Percentiles rank a stretch among this genome's conserved stretches.
Conservation (phyloP, 192 early-diverging fungal species). For the Podila minutissima region DNA sequence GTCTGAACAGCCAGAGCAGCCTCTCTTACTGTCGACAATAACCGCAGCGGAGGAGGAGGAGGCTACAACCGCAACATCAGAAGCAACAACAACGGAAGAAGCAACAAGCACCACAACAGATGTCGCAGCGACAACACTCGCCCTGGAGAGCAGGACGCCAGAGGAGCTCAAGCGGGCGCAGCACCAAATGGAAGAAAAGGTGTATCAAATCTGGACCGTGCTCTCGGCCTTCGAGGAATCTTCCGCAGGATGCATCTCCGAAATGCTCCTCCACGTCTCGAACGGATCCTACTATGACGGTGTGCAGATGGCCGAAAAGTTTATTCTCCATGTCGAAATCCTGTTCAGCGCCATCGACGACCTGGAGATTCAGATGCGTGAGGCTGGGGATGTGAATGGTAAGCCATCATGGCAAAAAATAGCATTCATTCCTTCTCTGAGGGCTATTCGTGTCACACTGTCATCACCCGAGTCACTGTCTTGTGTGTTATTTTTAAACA, state of each 20-base stretch:
- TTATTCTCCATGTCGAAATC: slow-evolving; percentile 93
- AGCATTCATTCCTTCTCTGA: too few species aligned
- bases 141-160: slow-evolving; percentile 33
- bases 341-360: slow-evolving; percentile 91
- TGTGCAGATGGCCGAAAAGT: slow-evolving; percentile 82
- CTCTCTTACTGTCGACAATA: neutral
- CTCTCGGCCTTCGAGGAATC: slow-evolving; percentile 97
- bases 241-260: slow-evolving; percentile 94
- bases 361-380: slow-evolving; percentile 72
- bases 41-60: neutral
- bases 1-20: neutral
- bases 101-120: neutral
- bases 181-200: slow-evolving; percentile 85
- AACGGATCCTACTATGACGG: slow-evolving; percentile 85
- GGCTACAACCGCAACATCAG: neutral
- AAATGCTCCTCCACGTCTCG: slow-evolving; percentile 92
- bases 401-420: neutral
- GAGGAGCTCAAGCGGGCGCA: slow-evolving; percentile 68
- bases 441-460: too few species aligned
- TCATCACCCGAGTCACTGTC: too few species aligned
- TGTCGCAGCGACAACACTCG: neutral
- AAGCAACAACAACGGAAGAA: too few species aligned
- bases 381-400: slow-evolving; percentile 31
- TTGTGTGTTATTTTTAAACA: too few species aligned
- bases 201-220: slow-evolving; percentile 88